Conservation (phyloP, 106 monocot genomes). For the Agapanthus africanus region DNA sequence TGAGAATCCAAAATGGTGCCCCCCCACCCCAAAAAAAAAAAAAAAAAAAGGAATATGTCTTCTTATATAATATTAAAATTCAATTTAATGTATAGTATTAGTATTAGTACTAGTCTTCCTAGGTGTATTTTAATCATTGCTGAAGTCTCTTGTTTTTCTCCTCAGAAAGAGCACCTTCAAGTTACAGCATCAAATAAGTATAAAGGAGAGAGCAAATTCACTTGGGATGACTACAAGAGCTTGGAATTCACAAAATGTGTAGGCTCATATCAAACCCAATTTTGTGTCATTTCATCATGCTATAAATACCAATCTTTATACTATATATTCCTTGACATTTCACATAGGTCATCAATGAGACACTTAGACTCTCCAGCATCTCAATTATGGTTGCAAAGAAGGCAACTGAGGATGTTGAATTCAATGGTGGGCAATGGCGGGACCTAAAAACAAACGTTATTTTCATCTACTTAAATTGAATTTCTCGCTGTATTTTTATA, state of each 20-base stretch:
- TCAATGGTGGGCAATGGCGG: background rate
- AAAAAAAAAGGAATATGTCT: too few relatives aligned
- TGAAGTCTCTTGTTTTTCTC: too few relatives aligned
- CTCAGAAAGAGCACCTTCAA: conserved; percentile 6
- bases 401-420: background rate
- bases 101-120: too few relatives aligned
- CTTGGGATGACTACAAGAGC: conserved; percentile 21
- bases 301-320: background rate
- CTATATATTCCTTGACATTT: background rate
- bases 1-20: too few relatives aligned
- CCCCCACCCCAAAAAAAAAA: too few relatives aligned
- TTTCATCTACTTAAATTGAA: background rate
- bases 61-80: too few relatives aligned
- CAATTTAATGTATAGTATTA: too few relatives aligned
- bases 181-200: conserved; percentile 1
- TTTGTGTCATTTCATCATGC: background rate
- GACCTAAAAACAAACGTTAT: background rate
- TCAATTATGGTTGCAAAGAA: background rate
- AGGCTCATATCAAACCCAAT: background rate
- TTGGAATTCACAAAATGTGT: conserved; percentile 22
- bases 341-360: background rate
- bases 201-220: conserved; percentile 1
- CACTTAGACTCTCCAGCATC: background rate
- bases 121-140: too few relatives aligned
- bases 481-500: background rate